Evolutionary conservation across 1,284 basidiomycete genomes (phyloP).

Genomic region (Cryptococcus sp.): DNA sequence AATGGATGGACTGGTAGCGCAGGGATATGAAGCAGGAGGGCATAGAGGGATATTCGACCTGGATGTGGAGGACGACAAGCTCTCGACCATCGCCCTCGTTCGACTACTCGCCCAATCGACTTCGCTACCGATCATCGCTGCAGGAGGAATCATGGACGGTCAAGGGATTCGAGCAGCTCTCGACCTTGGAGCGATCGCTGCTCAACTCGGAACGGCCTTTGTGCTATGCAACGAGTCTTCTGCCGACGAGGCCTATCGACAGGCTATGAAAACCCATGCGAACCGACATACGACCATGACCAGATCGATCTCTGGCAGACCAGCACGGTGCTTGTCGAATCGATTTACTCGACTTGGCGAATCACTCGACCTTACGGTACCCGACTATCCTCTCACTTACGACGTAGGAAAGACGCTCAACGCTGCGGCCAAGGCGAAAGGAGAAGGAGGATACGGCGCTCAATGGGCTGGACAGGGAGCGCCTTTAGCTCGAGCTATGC

Average conservation of each 20-base stretch:
- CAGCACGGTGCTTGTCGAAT: constrained; percentile 25
- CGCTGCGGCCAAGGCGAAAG: constrained; percentile 27
- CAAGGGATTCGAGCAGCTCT: constrained; percentile 17
- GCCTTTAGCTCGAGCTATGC: neutral
- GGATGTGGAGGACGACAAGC: constrained; percentile 18
- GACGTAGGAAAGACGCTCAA: constrained; percentile 32
- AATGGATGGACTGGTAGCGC: constrained; percentile 34
- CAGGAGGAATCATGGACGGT: constrained; percentile 38
- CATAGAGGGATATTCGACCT: constrained; percentile 39
- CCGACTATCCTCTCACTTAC: constrained; percentile 35
- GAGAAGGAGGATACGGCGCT: constrained; percentile 28
- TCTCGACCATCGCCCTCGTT: constrained; percentile 21
- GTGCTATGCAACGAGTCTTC: constrained; percentile 27
- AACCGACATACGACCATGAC: constrained; percentile 23
- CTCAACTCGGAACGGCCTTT: constrained; percentile 40
- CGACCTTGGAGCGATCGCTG: constrained; percentile 25
- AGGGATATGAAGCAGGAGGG: constrained; percentile 38
- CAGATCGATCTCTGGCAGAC: constrained; percentile 28
- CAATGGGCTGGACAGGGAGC: constrained; percentile 37
- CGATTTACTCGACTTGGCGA: constrained; percentile 19
- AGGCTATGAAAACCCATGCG: constrained; percentile 6
- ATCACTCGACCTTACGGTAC: neutral
- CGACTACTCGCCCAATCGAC: constrained; percentile 14
- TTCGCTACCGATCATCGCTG: constrained; percentile 30
- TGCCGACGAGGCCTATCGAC: constrained; percentile 22